Conservation (phyloP, 2,329 filamentous ascomycete species). For the Mariannaea elegans region DNA sequence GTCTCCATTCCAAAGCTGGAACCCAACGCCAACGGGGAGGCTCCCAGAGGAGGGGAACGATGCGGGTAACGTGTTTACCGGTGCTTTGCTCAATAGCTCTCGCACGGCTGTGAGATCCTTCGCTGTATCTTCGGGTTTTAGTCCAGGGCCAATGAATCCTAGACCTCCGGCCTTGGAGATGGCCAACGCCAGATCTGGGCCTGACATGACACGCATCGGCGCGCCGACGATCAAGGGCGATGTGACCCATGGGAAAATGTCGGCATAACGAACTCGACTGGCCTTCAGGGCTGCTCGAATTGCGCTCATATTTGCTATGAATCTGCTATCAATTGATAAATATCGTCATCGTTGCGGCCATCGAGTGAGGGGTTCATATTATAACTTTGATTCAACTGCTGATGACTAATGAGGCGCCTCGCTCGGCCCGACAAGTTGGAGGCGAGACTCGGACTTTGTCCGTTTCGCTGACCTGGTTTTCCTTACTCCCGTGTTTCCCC, state of each 20-base stretch:
- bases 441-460: no score
- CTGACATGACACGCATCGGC: constrained; percentile 74
- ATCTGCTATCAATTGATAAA: neutral
- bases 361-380: no score
- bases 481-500: no score
- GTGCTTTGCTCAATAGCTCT: constrained; percentile 31
- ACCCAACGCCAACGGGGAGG: constrained; percentile 57
- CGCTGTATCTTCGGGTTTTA: constrained; percentile 43
- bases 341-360: neutral
- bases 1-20: constrained; percentile 54
- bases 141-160: constrained; percentile 55
- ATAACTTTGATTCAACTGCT: no score
- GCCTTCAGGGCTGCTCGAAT: neutral
- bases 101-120: constrained; percentile 44
- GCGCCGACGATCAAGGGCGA: constrained; percentile 64
- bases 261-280: neutral
- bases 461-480: no score
- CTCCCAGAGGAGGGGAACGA: constrained; percentile 23
- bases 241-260: constrained; percentile 46
- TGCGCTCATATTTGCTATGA: neutral
- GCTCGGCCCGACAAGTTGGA: no score
- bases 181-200: constrained; percentile 64
- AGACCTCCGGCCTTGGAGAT: constrained; percentile 78
- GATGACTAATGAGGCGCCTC: neutral
- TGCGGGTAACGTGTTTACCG: constrained; percentile 7